A percentile compares a stretch with the other conserved stretches of the same genome.
Conservation (phyloP, 1,139 yeast species). For the Kodamaea arcana region DNA sequence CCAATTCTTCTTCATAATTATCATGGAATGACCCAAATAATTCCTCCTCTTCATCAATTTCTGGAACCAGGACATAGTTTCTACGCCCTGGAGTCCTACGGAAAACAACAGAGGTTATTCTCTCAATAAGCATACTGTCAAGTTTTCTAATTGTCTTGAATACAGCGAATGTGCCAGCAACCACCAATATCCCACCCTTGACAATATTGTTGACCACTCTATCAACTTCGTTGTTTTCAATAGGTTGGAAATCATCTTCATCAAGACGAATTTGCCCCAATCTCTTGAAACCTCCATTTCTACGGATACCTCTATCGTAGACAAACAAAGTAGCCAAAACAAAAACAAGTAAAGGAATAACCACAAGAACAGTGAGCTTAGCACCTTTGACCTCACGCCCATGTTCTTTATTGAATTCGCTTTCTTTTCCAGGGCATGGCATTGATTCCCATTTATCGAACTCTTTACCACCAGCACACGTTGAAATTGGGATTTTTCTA, state of each 20-base stretch:
- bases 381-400: slow-evolving; percentile 57
- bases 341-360: slow-evolving; percentile 58
- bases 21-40: slow-evolving; percentile 47
- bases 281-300: slow-evolving; percentile 76
- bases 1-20: slow-evolving; percentile 47
- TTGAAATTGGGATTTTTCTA: slow-evolving; percentile 66
- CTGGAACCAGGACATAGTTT: slow-evolving; percentile 43
- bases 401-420: slow-evolving; percentile 56
- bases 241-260: slow-evolving; percentile 55
- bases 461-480: slow-evolving; percentile 68
- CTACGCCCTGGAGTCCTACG: slow-evolving; percentile 41
- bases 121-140: slow-evolving; percentile 34
- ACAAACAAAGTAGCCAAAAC: slow-evolving; percentile 63
- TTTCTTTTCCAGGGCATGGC: slow-evolving; percentile 85
- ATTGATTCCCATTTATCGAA: slow-evolving; percentile 65
- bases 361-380: slow-evolving; percentile 47
- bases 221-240: slow-evolving; percentile 66
- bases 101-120: slow-evolving; percentile 31
- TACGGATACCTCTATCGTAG: slow-evolving; percentile 73
- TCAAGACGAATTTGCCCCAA: slow-evolving; percentile 86
- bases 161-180: slow-evolving; percentile 42
- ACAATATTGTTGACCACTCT: slow-evolving; percentile 59
- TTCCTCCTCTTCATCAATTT: slow-evolving; percentile 43
- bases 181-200: slow-evolving; percentile 54
- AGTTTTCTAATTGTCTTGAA: slow-evolving; percentile 34